A percentile compares a stretch with the other conserved stretches of the same genome.
These are phyloP conservation scores for Aspergillus bridgeri DNA, from an alignment of 495 filamentous ascomycete genomes.

Conservation along the genomic window DNA sequence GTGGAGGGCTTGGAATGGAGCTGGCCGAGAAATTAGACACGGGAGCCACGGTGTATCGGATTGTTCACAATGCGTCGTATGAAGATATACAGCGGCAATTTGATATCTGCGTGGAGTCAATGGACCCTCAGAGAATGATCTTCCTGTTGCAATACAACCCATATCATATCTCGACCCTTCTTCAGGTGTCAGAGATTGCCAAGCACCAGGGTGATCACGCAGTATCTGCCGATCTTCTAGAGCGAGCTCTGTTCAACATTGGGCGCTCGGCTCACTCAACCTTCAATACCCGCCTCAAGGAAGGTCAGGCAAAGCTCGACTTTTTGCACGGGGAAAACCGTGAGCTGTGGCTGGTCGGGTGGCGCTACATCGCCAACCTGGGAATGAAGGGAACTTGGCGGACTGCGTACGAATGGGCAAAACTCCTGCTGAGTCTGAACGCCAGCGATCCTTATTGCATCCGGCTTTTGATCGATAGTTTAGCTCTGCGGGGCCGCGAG, in stretches of 20 bases:
- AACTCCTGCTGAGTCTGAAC: slow-evolving; percentile 73
- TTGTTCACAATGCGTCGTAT: slow-evolving; percentile 74
- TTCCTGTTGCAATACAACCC: slow-evolving; percentile 66
- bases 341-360: slow-evolving; percentile 88
- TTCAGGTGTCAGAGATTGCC: slow-evolving; percentile 89
- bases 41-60: slow-evolving; percentile 54
- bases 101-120: slow-evolving; percentile 70
- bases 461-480: slow-evolving; percentile 71
- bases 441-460: slow-evolving; percentile 83
- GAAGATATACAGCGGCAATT: slow-evolving; percentile 73
- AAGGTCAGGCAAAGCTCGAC: slow-evolving; percentile 75
- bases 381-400: slow-evolving; percentile 89
- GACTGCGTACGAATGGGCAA: slow-evolving; percentile 90
- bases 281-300: slow-evolving; percentile 69
- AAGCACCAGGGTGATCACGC: slow-evolving; percentile 85
- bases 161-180: slow-evolving; percentile 89
- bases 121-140: slow-evolving; percentile 72
- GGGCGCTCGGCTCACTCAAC: slow-evolving; percentile 78
- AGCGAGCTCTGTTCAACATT: slow-evolving; percentile 89
- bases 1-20: slow-evolving; percentile 83
- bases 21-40: slow-evolving; percentile 56
- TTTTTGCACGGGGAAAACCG: slow-evolving; percentile 81
- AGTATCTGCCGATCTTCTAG: slow-evolving; percentile 80
- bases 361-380: slow-evolving; percentile 79
- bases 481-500: slow-evolving; percentile 76